Evolutionary conservation across 225 moss, liverwort and hornwort genomes (phyloP).

Genomic region (Neckera pumila): DNA sequence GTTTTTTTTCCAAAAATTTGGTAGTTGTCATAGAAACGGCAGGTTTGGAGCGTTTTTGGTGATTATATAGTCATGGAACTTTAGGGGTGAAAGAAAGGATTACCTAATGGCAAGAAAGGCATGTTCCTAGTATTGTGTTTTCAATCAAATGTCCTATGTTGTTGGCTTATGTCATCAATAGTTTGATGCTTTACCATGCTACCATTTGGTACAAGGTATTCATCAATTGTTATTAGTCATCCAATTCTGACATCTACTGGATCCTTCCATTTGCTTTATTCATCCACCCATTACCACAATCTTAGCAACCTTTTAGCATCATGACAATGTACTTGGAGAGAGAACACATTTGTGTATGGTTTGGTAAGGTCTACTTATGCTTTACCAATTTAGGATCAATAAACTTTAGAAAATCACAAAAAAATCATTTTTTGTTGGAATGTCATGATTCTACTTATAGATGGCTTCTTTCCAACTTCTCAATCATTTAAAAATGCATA

Average conservation of each 20-base stretch:
- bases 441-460: neutral
- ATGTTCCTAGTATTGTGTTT: neutral
- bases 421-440: neutral
- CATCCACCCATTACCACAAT: too few relatives aligned
- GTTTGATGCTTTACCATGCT: neutral
- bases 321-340: too few relatives aligned
- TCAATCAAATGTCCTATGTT: neutral
- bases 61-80: too few relatives aligned
- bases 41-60: too few relatives aligned
- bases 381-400: neutral
- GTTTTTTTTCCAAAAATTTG: too few relatives aligned
- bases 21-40: too few relatives aligned
- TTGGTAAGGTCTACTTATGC: neutral
- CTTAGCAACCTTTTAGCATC: too few relatives aligned
- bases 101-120: neutral
- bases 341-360: rapidly evolving
- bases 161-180: neutral
- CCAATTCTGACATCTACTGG: too few relatives aligned
- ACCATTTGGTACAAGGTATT: neutral
- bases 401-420: neutral
- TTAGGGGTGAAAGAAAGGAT: neutral
- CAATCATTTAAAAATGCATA: neutral
- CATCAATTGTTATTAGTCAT: too few relatives aligned
- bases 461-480: neutral
- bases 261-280: too few relatives aligned